Conservation (phyloP, 352 stramenopile genomes). For the Phytophthora nicotianae region DNA sequence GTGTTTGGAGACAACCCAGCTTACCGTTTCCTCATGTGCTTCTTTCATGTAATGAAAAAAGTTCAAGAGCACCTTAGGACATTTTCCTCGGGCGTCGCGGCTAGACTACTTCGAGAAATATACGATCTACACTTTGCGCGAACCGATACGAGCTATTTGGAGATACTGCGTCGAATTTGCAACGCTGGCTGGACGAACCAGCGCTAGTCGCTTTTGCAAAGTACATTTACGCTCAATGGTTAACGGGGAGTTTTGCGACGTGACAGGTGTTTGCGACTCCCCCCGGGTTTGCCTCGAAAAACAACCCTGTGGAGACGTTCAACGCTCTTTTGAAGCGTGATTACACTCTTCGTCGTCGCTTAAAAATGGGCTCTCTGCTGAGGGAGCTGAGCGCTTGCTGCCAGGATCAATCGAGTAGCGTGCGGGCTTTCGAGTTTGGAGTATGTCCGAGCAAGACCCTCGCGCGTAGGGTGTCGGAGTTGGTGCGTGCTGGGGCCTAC, state of each 20-base stretch:
- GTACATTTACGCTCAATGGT: slow-evolving; percentile 9
- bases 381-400: slow-evolving; percentile 6
- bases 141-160: neutral
- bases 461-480: neutral
- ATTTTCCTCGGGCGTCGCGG: too few species aligned
- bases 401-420: neutral
- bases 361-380: slow-evolving; percentile 15
- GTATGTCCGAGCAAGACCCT: neutral
- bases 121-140: neutral
- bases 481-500: neutral
- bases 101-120: too few species aligned
- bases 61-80: neutral
- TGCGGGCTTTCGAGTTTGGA: neutral
- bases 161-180: too few species aligned
- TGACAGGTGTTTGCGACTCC: slow-evolving; percentile 25
- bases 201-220: neutral
- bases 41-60: neutral
- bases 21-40: too few species aligned
- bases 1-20: neutral
- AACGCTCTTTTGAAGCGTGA: slow-evolving; percentile 33
- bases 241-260: slow-evolving; percentile 1
- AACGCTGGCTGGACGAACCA: neutral
- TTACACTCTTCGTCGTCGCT: slow-evolving; percentile 12
- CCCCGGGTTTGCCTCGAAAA: slow-evolving; percentile 10
- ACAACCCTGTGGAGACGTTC: slow-evolving; percentile 28